A percentile compares a stretch with the other conserved stretches of the same genome.
phyloP scores from a whole-genome alignment of 2,329 filamentous ascomycete species.

The Helicocarpus griseus region DNA sequence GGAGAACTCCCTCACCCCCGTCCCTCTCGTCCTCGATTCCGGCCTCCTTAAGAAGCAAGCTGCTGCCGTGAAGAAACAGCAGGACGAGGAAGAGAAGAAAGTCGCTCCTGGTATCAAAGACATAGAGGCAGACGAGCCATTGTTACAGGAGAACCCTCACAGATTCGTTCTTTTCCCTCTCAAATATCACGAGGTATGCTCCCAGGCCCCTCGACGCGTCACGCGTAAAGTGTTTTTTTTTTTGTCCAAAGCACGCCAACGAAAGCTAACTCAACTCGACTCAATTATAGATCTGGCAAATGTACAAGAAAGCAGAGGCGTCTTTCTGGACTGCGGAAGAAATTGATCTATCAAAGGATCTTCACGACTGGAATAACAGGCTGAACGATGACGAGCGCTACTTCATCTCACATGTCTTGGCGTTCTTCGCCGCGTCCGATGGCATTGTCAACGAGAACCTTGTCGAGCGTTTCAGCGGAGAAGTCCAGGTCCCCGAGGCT shows the following conservation, averaged over 20 bases:
- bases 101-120: conserved; percentile 47
- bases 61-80: not conserved
- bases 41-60: conserved; percentile 43
- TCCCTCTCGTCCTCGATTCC: conserved; percentile 44
- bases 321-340: conserved; percentile 99
- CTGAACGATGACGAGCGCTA: conserved; percentile 94
- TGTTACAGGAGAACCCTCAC: conserved; percentile 89
- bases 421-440: conserved; percentile 97
- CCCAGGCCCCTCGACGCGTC: conserved; percentile 39
- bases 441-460: conserved; percentile 99
- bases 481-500: conserved; percentile 95
- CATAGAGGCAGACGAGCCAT: conserved; percentile 73
- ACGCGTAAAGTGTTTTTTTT: conserved; percentile 58
- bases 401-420: conserved; percentile 96
- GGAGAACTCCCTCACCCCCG: conserved; percentile 59
- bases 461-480: conserved; percentile 90
- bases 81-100: conserved; percentile 9
- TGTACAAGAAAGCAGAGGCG: conserved; percentile 99
- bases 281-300: conserved; percentile 80
- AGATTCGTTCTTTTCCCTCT: conserved; percentile 98
- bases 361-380: conserved; percentile 98
- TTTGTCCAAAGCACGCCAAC: conserved; percentile 6
- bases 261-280: conserved; percentile 28
- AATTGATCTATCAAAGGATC: conserved; percentile 97
- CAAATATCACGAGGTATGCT: conserved; percentile 94